Percentiles rank a stretch among this genome's conserved stretches.
phyloP scores from a whole-genome alignment of 1,284 basidiomycete genomes.

The Anthracocystis walkeri region DNA sequence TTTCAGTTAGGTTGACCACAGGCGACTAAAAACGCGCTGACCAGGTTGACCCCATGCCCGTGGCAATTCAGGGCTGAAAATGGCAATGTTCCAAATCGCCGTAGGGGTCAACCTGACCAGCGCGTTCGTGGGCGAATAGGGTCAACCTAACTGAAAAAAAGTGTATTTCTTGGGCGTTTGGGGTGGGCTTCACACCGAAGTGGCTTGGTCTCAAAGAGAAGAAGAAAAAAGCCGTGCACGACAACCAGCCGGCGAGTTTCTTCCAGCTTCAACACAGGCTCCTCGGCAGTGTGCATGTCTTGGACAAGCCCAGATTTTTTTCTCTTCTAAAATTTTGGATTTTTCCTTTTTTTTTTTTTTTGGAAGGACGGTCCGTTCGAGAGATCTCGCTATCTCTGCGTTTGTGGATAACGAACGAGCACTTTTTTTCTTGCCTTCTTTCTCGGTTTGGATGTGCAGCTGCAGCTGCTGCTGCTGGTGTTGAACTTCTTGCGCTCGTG shows the following conservation, averaged over 20 bases:
- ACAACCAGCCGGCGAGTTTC: constrained; percentile 12
- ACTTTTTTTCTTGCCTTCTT: constrained; percentile 3
- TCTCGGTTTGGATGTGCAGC: constrained; percentile 3
- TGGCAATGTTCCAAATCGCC: no score
- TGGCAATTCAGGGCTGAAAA: no score
- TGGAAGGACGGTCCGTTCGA: constrained; percentile 16
- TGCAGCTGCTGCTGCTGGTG: background rate
- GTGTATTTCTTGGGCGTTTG: no score
- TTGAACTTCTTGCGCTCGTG: background rate
- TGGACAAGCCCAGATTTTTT: background rate
- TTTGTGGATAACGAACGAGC: constrained; percentile 2
- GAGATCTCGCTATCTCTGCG: constrained; percentile 41
- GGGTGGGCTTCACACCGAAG: no score
- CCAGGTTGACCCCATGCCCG: no score
- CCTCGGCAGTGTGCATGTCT: background rate
- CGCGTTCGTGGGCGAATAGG: no score
- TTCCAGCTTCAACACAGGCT: constrained; percentile 3
- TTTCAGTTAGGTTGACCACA: constrained; percentile 15
- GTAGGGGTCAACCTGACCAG: no score
- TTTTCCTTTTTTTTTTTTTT: constrained; percentile 15
- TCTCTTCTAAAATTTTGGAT: constrained; percentile 7
- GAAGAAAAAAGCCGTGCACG: background rate
- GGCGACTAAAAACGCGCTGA: constrained; percentile 9
- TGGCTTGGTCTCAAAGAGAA: background rate
- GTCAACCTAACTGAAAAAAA: no score